These are phyloP conservation scores for Amphibolis antarctica DNA, from an alignment of 106 monocot species.

Conservation along the genomic window DNA sequence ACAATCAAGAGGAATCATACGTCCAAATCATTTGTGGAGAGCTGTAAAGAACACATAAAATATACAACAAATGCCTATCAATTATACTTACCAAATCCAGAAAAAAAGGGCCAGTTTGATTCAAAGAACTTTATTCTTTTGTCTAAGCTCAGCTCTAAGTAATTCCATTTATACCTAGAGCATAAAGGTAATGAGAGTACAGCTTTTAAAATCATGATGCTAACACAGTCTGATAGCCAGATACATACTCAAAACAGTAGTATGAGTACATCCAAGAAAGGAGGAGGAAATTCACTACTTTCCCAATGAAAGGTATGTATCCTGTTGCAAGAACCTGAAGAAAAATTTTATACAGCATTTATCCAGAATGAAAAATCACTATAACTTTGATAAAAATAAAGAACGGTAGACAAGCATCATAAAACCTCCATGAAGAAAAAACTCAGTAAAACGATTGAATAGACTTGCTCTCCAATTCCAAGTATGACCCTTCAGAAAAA, in stretches of 20 bases:
- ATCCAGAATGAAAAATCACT: not conserved
- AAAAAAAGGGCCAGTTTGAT: constrained; percentile 94
- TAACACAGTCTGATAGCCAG: not conserved
- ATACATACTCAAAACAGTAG: constrained; percentile 91
- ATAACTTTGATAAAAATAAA: not conserved
- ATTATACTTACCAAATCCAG: constrained; percentile 72
- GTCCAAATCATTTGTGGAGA: too few relatives aligned
- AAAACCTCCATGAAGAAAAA: constrained; percentile 93
- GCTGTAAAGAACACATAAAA: too few relatives aligned
- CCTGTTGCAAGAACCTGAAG: constrained; percentile 67
- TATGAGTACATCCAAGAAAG: constrained; percentile 96
- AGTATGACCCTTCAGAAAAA: constrained; percentile 42
- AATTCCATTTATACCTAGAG: constrained; percentile 93
- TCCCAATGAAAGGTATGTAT: constrained; percentile 74
- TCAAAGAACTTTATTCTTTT: constrained; percentile 85
- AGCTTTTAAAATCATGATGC: not conserved
- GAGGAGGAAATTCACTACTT: constrained; percentile 67
- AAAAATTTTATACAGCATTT: not conserved
- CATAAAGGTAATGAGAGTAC: not conserved
- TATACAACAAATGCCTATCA: too few relatives aligned
- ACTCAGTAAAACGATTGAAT: constrained; percentile 65
- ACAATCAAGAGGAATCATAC: too few relatives aligned
- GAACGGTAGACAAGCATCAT: not conserved
- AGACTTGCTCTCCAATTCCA: constrained; percentile 88
- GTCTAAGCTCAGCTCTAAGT: constrained; percentile 59